Evolutionary conservation across 2,329 filamentous ascomycete species (phyloP).

Genomic region (Paecilomyces fulvus): DNA sequence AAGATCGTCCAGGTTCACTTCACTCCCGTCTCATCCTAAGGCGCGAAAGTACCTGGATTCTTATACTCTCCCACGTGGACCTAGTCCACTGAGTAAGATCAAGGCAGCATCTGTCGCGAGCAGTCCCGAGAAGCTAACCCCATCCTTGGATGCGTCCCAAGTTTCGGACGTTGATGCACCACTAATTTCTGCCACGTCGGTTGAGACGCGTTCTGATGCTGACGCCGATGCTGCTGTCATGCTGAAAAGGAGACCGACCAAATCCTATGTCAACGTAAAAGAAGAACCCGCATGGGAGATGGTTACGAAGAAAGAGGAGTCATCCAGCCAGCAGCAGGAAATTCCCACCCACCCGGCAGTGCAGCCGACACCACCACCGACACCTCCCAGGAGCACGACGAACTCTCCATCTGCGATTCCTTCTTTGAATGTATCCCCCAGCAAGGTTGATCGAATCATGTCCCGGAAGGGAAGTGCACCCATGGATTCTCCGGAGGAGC

Average conservation of each 20-base stretch:
- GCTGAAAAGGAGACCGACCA: conserved; percentile 8
- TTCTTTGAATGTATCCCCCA: background rate
- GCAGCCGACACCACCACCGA: conserved; percentile 2
- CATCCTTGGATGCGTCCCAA: background rate
- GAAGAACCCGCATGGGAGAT: conserved; percentile 17
- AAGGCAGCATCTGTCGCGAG: conserved; percentile 10
- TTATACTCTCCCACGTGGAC: conserved; percentile 21
- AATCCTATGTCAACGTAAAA: conserved; percentile 9
- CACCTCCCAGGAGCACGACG: conserved; percentile 3
- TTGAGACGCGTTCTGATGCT: background rate
- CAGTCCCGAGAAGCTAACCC: background rate
- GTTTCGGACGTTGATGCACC: background rate
- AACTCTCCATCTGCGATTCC: background rate
- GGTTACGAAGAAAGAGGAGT: conserved; percentile 8
- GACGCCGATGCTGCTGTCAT: background rate
- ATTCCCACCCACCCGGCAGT: conserved; percentile 1
- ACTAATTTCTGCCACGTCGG: background rate
- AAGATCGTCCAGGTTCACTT: conserved; percentile 27
- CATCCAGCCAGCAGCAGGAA: conserved; percentile 1
- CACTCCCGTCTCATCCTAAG: conserved; percentile 6
- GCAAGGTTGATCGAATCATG: conserved; percentile 7
- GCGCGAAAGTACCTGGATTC: conserved; percentile 11
- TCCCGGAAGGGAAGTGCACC: conserved; percentile 3
- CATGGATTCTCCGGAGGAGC: background rate
- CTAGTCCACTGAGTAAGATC: conserved; percentile 16